Conservation (phyloP, 208 protist species). For the Crithidia brevicula region DNA sequence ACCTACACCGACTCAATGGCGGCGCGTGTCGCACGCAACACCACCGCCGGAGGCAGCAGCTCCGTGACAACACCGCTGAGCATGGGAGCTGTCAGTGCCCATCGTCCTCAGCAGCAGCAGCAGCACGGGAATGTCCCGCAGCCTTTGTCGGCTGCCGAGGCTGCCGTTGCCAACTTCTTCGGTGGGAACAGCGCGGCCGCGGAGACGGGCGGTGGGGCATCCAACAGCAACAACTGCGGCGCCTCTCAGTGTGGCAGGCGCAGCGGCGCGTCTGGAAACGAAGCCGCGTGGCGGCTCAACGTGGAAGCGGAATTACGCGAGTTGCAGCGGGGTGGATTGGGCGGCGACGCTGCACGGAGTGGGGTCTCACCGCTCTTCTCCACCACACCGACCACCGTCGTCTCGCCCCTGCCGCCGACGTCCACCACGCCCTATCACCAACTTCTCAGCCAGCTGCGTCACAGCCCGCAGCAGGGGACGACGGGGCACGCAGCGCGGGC, state of each 20-base stretch:
- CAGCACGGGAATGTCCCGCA: neutral
- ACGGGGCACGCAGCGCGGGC: neutral
- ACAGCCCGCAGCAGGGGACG: constrained; percentile 23
- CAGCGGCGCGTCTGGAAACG: neutral
- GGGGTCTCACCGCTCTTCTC: neutral
- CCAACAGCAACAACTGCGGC: no score
- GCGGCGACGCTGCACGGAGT: no score
- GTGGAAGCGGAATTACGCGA: constrained; percentile 30
- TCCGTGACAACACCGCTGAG: neutral
- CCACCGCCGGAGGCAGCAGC: neutral
- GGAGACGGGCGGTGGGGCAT: neutral
- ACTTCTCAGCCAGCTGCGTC: constrained; percentile 29
- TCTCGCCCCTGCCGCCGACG: constrained; percentile 20
- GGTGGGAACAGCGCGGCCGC: constrained; percentile 7
- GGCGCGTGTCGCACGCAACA: neutral
- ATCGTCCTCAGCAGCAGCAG: no score
- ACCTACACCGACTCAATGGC: neutral
- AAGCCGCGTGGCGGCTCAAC: constrained; percentile 19
- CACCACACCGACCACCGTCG: neutral
- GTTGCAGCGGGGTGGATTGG: constrained; percentile 15
- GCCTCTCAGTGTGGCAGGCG: neutral
- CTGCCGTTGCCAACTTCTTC: constrained; percentile 10
- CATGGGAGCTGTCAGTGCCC: no score
- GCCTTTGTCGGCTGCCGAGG: constrained; percentile 2
- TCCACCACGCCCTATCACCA: constrained; percentile 31